Conservation (phyloP, 495 filamentous ascomycete species). For the Acidiella bohemica region DNA sequence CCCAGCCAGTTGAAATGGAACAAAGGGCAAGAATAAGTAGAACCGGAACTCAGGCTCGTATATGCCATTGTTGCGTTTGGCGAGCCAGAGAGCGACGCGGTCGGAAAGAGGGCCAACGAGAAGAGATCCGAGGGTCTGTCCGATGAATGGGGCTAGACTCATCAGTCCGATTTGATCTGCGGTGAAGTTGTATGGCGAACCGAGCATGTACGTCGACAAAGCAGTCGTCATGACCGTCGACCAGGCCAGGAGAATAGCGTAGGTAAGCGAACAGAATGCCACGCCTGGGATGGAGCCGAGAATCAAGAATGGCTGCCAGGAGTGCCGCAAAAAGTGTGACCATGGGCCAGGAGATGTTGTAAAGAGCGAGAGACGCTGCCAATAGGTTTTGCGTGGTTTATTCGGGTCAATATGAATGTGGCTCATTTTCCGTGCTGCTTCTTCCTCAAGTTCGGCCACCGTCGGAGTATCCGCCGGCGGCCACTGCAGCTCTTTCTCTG, state of each 20-base stretch:
- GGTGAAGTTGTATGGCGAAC: slow-evolving; percentile 14
- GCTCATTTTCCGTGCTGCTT: slow-evolving; percentile 6
- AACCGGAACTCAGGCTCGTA: slow-evolving; percentile 16
- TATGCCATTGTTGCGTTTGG: slow-evolving; percentile 14
- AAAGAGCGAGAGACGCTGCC: slow-evolving; percentile 5
- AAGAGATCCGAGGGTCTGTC: slow-evolving; percentile 8
- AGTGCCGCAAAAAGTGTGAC: slow-evolving; percentile 10
- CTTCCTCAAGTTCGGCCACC: not conserved
- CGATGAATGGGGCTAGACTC: slow-evolving; percentile 13
- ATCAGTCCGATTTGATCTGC: slow-evolving; percentile 15
- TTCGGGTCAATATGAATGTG: slow-evolving; percentile 6
- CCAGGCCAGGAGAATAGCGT: slow-evolving; percentile 11
- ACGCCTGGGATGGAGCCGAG: slow-evolving; percentile 12
- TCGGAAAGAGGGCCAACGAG: slow-evolving; percentile 8
- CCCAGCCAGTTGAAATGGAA: slow-evolving; percentile 10
- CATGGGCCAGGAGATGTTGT: slow-evolving; percentile 7
- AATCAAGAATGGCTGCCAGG: slow-evolving; percentile 13
- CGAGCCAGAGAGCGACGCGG: slow-evolving; percentile 3
- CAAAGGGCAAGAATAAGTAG: slow-evolving; percentile 15
- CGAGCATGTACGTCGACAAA: slow-evolving; percentile 8
- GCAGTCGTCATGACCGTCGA: slow-evolving; percentile 13
- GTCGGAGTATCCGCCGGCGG: not conserved
- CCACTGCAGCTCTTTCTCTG: not conserved
- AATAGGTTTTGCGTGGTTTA: slow-evolving; percentile 12
- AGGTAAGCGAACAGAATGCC: slow-evolving; percentile 6